A percentile compares a stretch with the other conserved stretches of the same genome.
Evolutionary conservation across 2,329 filamentous ascomycete species (phyloP).

Genomic region (Fusarium hostae): DNA sequence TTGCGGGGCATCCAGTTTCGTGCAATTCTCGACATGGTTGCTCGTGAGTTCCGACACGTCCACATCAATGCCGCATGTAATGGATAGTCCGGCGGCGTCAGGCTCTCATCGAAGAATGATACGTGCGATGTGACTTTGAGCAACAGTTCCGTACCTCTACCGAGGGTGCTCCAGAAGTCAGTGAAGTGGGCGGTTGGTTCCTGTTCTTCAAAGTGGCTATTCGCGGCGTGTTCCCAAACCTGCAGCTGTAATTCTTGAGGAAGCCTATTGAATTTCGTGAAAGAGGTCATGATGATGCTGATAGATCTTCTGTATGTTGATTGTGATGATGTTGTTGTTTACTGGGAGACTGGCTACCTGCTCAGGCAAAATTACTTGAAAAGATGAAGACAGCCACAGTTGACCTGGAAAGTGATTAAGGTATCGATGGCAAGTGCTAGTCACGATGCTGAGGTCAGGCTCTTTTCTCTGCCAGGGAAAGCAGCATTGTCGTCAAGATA

Average conservation of each 20-base stretch:
- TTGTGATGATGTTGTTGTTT: neutral
- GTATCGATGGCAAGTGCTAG: too few relatives aligned
- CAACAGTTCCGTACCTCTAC: accelerated
- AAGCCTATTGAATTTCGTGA: neutral
- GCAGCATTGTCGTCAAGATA: too few relatives aligned
- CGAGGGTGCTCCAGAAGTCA: too few relatives aligned
- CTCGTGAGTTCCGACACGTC: accelerated
- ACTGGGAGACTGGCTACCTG: neutral
- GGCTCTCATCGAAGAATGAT: neutral
- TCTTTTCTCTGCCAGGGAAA: too few relatives aligned
- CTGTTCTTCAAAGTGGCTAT: neutral
- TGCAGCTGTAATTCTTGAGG: accelerated
- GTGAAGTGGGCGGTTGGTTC: neutral
- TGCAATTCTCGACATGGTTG: accelerated
- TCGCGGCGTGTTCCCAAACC: neutral
- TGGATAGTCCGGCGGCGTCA: neutral
- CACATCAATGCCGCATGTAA: neutral
- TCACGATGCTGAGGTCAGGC: too few relatives aligned
- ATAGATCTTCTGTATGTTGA: neutral
- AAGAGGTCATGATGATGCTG: neutral
- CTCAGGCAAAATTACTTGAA: neutral
- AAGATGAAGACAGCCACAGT: neutral
- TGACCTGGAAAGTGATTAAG: neutral
- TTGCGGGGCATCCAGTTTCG: neutral
- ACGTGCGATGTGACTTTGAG: neutral